Evolutionary conservation across 2,329 filamentous ascomycete genomes (phyloP).

Genomic region (Geosmithia morbida): DNA sequence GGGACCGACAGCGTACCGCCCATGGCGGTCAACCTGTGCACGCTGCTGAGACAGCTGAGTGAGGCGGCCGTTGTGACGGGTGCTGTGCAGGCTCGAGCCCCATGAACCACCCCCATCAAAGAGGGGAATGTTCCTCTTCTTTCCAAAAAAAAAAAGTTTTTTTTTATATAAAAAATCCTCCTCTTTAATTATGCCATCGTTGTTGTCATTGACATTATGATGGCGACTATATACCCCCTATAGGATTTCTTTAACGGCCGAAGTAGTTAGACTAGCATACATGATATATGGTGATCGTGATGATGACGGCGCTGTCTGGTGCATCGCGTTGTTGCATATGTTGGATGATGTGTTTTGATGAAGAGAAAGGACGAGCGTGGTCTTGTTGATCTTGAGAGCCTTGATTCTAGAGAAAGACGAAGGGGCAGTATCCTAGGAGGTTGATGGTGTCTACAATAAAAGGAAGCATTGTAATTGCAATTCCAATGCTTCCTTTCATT

Average conservation of each 20-base stretch:
- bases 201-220: not conserved
- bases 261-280: not conserved
- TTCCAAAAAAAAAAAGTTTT: too few relatives aligned
- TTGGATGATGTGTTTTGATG: too few relatives aligned
- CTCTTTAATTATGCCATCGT: not conserved
- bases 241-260: conserved; percentile 1
- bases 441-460: too few relatives aligned
- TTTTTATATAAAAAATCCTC: not conserved
- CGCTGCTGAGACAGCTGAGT: conserved; percentile 46
- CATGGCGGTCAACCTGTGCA: conserved; percentile 52
- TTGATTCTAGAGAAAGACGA: too few relatives aligned
- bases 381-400: too few relatives aligned
- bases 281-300: not conserved
- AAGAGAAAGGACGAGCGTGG: too few relatives aligned
- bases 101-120: not conserved
- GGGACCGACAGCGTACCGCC: conserved; percentile 33
- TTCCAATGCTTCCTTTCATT: too few relatives aligned
- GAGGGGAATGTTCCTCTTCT: not conserved
- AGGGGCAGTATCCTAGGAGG: too few relatives aligned
- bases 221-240: conserved; percentile 1
- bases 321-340: too few relatives aligned
- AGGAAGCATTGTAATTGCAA: too few relatives aligned
- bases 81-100: not conserved
- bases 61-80: conserved; percentile 27
- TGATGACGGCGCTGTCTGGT: not conserved